A percentile compares a stretch with the other conserved stretches of the same genome.
These are phyloP conservation scores for Allomyces macrogynus DNA, from an alignment of 192 early-diverging fungal genomes.

Conservation along the genomic window DNA sequence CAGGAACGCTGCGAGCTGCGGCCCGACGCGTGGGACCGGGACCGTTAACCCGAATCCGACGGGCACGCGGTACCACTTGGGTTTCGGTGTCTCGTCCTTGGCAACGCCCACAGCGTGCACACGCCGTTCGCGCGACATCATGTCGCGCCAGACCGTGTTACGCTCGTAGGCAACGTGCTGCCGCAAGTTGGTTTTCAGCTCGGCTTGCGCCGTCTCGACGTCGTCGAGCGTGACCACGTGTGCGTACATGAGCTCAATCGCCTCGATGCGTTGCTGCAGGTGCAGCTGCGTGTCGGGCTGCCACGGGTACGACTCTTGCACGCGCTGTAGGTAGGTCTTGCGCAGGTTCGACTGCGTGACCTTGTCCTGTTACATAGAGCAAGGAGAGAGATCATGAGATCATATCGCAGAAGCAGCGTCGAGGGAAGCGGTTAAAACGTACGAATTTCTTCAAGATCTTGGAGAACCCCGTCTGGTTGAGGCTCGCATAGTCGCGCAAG, in stretches of 20 bases:
- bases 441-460: slow-evolving; percentile 94
- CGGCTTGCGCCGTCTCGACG: slow-evolving; percentile 38
- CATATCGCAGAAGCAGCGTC: too few species aligned
- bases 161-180: slow-evolving; percentile 89
- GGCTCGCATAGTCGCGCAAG: slow-evolving; percentile 64
- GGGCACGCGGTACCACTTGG: not conserved
- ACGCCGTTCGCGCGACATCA: slow-evolving; percentile 75
- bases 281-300: slow-evolving; percentile 31
- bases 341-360: not conserved
- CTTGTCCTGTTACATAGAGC: not conserved
- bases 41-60: not conserved
- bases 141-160: slow-evolving; percentile 94
- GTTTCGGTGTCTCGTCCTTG: not conserved
- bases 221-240: slow-evolving; percentile 34
- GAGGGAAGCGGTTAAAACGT: too few species aligned
- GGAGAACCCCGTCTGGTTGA: slow-evolving; percentile 79
- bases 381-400: too few species aligned
- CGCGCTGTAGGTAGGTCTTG: slow-evolving; percentile 9
- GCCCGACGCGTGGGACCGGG: not conserved
- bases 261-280: slow-evolving; percentile 40
- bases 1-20: not conserved
- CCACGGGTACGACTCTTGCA: slow-evolving; percentile 51
- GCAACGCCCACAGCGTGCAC: slow-evolving; percentile 3
- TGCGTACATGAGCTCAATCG: slow-evolving; percentile 41
- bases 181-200: slow-evolving; percentile 60